phyloP scores from a whole-genome alignment of 495 filamentous ascomycete species.

The Neurospora sp. region DNA sequence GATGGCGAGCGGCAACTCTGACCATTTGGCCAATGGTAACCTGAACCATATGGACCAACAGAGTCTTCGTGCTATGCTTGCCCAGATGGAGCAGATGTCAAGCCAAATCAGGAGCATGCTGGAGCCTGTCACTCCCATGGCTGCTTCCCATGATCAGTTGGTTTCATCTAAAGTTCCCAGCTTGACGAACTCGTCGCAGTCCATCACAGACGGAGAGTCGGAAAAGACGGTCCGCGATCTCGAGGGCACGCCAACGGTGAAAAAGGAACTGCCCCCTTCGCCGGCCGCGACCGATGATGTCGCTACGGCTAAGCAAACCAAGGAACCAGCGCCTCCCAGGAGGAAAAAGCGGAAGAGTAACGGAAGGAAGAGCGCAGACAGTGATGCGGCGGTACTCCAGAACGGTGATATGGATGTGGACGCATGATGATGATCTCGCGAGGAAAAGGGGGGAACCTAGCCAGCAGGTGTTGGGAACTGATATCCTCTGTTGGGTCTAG shows the following conservation, averaged over 20 bases:
- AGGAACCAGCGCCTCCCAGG: slow-evolving; percentile 4
- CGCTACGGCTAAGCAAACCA: slow-evolving; percentile 10
- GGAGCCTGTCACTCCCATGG: background rate
- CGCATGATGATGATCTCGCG: background rate
- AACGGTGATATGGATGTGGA: background rate
- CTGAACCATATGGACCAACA: slow-evolving; percentile 23
- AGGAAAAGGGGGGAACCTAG: background rate
- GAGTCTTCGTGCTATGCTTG: slow-evolving; percentile 25
- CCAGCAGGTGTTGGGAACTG: background rate
- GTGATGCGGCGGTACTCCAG: background rate
- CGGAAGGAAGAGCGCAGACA: background rate
- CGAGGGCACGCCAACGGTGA: slow-evolving; percentile 2
- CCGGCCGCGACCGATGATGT: slow-evolving; percentile 18
- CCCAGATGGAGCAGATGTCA: slow-evolving; percentile 18
- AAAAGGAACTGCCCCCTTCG: slow-evolving; percentile 12
- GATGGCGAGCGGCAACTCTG: slow-evolving; percentile 25
- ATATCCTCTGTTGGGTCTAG: background rate
- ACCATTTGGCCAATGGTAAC: slow-evolving; percentile 14
- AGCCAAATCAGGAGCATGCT: slow-evolving; percentile 7
- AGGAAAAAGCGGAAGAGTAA: background rate
- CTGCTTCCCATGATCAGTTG: background rate
- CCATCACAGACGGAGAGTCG: background rate
- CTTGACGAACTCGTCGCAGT: background rate
- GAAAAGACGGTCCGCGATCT: background rate
- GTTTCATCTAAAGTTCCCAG: background rate